A percentile compares a stretch with the other conserved stretches of the same genome.
Evolutionary conservation across 768 basidiomycete species (phyloP).

Genomic region (Russula dissimulans): DNA sequence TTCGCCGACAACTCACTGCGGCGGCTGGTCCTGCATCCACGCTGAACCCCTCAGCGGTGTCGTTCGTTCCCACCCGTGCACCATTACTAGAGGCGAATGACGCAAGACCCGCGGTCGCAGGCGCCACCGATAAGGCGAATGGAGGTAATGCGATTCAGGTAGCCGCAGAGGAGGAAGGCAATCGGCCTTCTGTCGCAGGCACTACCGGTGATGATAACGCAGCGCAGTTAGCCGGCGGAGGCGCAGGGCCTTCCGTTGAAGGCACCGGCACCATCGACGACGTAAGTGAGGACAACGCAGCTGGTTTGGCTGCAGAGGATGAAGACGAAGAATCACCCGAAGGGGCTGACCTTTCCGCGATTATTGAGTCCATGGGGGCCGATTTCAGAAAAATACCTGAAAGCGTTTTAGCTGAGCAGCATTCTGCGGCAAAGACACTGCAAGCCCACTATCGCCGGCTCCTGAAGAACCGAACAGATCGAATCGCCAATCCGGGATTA

Average conservation of each 20-base stretch:
- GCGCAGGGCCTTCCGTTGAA: not conserved
- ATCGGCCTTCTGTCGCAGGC: too few relatives aligned
- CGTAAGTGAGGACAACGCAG: not conserved
- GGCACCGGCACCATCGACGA: not conserved
- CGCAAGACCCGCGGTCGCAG: too few relatives aligned
- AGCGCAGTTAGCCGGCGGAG: too few relatives aligned
- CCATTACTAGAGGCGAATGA: too few relatives aligned
- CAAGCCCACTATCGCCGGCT: constrained; percentile 7
- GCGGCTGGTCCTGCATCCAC: not conserved
- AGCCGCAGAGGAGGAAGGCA: too few relatives aligned
- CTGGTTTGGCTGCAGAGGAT: not conserved
- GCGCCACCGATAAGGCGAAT: too few relatives aligned
- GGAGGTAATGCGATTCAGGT: too few relatives aligned
- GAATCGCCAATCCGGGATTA: constrained; percentile 1
- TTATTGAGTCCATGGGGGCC: constrained; percentile 10
- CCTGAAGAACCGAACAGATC: not conserved
- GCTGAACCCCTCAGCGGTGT: constrained; percentile 4
- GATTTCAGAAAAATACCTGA: not conserved
- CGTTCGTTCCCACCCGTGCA: constrained; percentile 9
- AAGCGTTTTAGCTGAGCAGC: not conserved
- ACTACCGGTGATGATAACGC: too few relatives aligned
- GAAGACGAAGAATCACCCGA: constrained; percentile 6
- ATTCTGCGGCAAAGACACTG: constrained; percentile 3
- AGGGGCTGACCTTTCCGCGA: not conserved
- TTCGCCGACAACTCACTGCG: constrained; percentile 3